Percentiles rank a stretch among this genome's conserved stretches.
Evolutionary conservation across 306 rosid species (phyloP).

Genomic region (Abrus precatorius): DNA sequence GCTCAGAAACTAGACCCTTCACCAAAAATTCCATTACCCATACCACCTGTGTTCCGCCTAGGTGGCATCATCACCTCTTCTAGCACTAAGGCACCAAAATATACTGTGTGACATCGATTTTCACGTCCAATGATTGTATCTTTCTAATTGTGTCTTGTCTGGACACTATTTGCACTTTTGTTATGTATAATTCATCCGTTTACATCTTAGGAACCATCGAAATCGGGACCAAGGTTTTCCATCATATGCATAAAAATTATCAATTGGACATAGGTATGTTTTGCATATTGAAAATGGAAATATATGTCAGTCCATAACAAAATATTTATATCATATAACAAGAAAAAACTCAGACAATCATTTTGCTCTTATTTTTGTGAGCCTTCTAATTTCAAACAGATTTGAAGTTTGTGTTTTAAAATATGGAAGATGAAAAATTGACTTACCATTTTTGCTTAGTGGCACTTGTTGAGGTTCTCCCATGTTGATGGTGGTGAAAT

Average conservation of each 20-base stretch:
- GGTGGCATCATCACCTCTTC: neutral
- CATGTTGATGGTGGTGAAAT: constrained; percentile 38
- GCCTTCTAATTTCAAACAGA: neutral
- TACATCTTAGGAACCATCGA: constrained; percentile 9
- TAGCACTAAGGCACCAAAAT: neutral
- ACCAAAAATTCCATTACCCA: neutral
- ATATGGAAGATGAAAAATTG: constrained; percentile 10
- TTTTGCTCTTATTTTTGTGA: neutral
- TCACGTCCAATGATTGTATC: constrained; percentile 15
- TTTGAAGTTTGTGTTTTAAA: neutral
- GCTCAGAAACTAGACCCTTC: neutral
- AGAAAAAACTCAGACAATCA: neutral
- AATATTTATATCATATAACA: neutral
- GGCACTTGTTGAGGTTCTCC: constrained; percentile 47
- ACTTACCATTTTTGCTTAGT: constrained; percentile 42
- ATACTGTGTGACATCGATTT: neutral
- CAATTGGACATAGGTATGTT: neutral
- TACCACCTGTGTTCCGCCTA: neutral
- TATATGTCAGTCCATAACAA: neutral
- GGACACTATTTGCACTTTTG: neutral
- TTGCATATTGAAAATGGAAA: neutral
- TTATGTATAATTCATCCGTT: neutral
- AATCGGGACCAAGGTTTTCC: neutral
- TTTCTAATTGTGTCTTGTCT: neutral
- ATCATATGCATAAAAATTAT: neutral